Evolutionary conservation across 164 flowering plant genomes (phyloP).

Genomic region (Liriodendron chinense): DNA sequence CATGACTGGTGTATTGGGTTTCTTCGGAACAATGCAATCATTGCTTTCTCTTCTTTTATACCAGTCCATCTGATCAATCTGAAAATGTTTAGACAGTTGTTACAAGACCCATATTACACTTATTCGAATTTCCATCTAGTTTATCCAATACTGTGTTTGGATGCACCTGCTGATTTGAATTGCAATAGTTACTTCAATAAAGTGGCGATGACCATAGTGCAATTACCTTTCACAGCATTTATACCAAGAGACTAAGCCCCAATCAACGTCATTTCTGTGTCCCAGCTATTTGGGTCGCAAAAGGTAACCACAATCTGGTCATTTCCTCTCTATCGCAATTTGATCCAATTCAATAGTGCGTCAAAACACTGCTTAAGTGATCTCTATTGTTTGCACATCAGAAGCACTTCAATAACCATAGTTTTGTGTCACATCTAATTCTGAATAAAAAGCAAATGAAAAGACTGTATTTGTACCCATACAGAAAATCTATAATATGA

Average conservation of each 20-base stretch:
- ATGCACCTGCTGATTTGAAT: background rate
- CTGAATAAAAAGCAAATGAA: background rate
- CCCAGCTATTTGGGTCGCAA: background rate
- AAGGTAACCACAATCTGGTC: background rate
- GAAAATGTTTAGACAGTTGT: slow-evolving; percentile 2
- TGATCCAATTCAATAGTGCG: too few relatives aligned
- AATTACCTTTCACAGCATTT: background rate
- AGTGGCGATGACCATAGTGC: background rate
- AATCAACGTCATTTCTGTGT: background rate
- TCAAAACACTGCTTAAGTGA: background rate
- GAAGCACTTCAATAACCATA: background rate
- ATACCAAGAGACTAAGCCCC: background rate
- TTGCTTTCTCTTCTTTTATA: slow-evolving; percentile 21
- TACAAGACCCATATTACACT: background rate
- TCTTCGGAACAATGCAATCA: slow-evolving; percentile 26
- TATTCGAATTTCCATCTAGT: background rate
- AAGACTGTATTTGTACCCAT: background rate
- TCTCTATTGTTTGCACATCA: background rate
- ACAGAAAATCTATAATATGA: too few relatives aligned
- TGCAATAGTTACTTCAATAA: background rate
- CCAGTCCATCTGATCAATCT: slow-evolving; percentile 33
- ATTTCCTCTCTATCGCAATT: background rate
- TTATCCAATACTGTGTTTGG: background rate
- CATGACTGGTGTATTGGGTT: slow-evolving; percentile 13
- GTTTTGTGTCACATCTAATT: background rate